Percentiles rank a stretch among this genome's conserved stretches.
Conservation (phyloP, 208 protist genomes). For the Phytomonas sp. region DNA sequence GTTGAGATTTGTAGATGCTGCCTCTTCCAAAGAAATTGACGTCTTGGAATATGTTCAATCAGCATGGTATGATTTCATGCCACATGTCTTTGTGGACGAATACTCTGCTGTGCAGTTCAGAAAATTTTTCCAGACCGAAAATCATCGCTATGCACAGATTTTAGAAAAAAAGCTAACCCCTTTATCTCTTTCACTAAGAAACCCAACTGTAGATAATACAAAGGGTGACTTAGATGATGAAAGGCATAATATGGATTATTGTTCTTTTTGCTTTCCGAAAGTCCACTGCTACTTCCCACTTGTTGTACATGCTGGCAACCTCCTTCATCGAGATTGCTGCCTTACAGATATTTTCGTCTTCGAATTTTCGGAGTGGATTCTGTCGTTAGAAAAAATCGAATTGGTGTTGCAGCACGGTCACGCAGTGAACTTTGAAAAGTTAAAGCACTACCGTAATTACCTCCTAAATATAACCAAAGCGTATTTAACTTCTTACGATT, state of each 20-base stretch:
- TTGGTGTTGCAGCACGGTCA: background rate
- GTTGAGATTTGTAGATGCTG: background rate
- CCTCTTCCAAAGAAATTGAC: background rate
- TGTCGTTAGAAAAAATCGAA: background rate
- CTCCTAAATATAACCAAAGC: background rate
- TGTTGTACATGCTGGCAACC: slow-evolving; percentile 13
- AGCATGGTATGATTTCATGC: background rate
- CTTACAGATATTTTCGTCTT: slow-evolving; percentile 39
- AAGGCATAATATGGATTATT: background rate
- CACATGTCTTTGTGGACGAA: background rate
- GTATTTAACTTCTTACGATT: background rate
- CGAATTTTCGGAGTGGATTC: slow-evolving; percentile 15
- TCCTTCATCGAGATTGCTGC: slow-evolving; percentile 19
- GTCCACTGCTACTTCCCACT: slow-evolving; percentile 20
- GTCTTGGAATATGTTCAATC: background rate
- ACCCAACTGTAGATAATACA: background rate
- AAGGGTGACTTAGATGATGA: background rate
- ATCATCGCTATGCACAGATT: background rate
- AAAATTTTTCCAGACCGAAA: background rate
- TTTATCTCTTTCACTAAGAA: background rate
- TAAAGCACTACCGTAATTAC: background rate
- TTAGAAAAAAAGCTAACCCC: background rate
- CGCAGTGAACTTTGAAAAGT: background rate
- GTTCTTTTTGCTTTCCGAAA: background rate
- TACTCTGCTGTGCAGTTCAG: background rate